A percentile compares a stretch with the other conserved stretches of the same genome.
Conservation (phyloP, 2,329 filamentous ascomycete genomes). For the Verticillium nonalfalfae region DNA sequence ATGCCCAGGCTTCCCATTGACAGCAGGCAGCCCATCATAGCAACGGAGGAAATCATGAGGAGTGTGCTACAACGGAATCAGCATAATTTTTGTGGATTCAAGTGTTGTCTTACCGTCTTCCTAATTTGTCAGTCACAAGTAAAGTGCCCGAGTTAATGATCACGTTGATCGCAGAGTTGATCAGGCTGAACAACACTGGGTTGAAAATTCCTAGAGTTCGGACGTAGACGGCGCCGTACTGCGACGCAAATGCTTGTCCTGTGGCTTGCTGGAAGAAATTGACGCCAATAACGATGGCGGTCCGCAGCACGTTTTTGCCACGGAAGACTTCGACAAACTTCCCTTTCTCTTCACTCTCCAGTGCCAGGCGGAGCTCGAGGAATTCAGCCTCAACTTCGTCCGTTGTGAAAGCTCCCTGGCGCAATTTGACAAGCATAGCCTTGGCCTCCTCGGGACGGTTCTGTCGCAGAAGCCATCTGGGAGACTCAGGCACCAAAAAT, state of each 20-base stretch:
- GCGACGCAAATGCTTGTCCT: constrained; percentile 19
- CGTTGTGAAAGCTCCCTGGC: constrained; percentile 14
- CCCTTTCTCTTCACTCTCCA: constrained; percentile 26
- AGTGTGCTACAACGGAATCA: not conserved
- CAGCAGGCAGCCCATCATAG: constrained; percentile 4
- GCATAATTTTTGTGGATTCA: not conserved
- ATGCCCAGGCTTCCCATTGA: constrained; percentile 12
- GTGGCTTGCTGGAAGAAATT: constrained; percentile 24
- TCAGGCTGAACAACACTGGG: constrained; percentile 17
- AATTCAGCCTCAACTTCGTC: constrained; percentile 17
- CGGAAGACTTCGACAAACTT: constrained; percentile 23
- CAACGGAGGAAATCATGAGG: not conserved
- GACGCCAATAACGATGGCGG: constrained; percentile 15
- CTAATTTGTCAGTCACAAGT: constrained; percentile 4
- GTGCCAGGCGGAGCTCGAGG: constrained; percentile 6
- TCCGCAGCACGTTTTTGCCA: constrained; percentile 17
- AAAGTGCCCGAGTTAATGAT: constrained; percentile 1
- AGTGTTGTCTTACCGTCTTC: constrained; percentile 1
- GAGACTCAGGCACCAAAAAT: constrained; percentile 23
- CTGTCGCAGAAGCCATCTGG: constrained; percentile 20
- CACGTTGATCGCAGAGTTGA: constrained; percentile 8
- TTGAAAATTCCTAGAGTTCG: constrained; percentile 19
- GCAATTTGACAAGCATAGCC: constrained; percentile 15
- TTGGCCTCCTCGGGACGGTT: constrained; percentile 20
- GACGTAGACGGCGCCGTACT: constrained; percentile 23